Conservation (phyloP, 345 rosid species). For the Triadica sebifera region DNA sequence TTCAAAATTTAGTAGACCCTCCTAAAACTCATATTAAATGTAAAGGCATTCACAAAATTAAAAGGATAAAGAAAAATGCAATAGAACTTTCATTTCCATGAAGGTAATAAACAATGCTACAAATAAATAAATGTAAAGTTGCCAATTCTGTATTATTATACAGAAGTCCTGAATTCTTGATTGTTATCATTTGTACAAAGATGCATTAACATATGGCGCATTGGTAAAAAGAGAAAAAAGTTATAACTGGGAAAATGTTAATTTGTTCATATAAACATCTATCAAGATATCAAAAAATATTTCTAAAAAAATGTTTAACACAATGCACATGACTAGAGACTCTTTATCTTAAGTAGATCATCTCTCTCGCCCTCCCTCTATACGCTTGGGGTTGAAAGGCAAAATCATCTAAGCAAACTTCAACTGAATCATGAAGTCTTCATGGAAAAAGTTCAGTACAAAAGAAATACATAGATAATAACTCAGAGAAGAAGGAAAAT, state of each 20-base stretch:
- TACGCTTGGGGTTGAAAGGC: neutral
- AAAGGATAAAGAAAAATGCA: neutral
- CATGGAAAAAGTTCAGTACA: conserved; percentile 16
- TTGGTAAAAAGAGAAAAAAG: too few relatives aligned
- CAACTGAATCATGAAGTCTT: neutral
- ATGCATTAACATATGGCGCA: neutral
- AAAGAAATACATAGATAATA: neutral
- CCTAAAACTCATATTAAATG: too few relatives aligned
- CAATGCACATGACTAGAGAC: neutral
- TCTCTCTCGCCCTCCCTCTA: too few relatives aligned
- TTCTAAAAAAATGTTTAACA: neutral
- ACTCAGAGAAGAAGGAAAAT: neutral
- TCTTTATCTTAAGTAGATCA: too few relatives aligned
- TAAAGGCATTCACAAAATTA: neutral
- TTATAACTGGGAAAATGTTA: neutral
- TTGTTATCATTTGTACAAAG: neutral
- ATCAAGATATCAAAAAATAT: neutral
- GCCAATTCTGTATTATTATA: neutral
- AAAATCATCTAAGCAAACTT: conserved; percentile 15
- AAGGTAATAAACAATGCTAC: neutral
- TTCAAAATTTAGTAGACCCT: too few relatives aligned
- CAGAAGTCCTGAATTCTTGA: neutral
- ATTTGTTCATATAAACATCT: neutral
- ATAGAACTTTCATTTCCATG: neutral
- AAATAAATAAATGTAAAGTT: neutral